Conservation (phyloP, 768 basidiomycete species). For the Lactarius vividus region DNA sequence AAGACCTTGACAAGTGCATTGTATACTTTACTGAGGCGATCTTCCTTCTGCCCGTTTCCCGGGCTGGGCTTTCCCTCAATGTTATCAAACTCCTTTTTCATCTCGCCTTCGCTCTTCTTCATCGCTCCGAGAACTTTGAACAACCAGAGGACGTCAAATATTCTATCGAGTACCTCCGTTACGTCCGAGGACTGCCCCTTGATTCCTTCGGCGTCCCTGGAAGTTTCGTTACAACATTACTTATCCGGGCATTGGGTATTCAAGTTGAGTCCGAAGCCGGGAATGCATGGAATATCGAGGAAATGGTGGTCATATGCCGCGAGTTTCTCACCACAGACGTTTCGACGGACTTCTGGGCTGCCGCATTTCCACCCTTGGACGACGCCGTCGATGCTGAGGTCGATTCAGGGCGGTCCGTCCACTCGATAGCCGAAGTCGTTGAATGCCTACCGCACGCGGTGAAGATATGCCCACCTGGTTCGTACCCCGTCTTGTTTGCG, state of each 20-base stretch:
- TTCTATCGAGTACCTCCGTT: neutral
- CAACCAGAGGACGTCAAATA: neutral
- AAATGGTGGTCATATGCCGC: neutral
- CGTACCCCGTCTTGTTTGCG: neutral
- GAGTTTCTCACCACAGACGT: neutral
- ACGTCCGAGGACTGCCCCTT: neutral
- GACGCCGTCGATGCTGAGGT: too few species aligned
- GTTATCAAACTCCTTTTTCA: neutral
- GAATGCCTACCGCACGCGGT: neutral
- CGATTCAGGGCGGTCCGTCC: too few species aligned
- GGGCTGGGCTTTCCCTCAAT: too few species aligned
- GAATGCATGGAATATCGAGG: neutral
- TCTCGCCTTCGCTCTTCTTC: neutral
- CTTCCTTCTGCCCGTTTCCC: neutral
- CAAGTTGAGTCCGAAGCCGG: neutral
- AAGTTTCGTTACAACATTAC: neutral
- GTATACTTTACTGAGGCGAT: neutral
- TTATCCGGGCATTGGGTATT: neutral
- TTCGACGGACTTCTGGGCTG: neutral
- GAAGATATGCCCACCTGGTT: neutral
- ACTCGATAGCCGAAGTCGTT: neutral
- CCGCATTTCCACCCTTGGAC: too few species aligned
- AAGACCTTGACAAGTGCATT: neutral
- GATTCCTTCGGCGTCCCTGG: neutral
- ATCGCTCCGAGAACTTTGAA: neutral